Evolutionary conservation across 371 early-diverging fungal genomes (phyloP).

Genomic region (Mortierella sp.): DNA sequence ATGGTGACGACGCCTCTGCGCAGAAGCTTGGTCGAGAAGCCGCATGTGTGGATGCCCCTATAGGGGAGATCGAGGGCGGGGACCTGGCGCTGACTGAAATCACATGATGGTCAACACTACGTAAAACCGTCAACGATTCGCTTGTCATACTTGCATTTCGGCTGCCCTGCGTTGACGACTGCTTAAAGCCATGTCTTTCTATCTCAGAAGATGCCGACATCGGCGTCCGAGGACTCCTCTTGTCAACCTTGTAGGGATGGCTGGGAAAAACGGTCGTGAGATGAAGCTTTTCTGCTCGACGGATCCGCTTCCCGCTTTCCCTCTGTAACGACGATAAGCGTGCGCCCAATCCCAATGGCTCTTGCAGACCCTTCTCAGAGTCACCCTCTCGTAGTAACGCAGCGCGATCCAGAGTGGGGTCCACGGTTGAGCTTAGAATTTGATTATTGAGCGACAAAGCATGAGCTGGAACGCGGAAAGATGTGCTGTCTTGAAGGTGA

Average conservation of each 20-base stretch:
- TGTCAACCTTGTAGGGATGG: not conserved
- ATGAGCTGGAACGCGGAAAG: not conserved
- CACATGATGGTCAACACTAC: not conserved
- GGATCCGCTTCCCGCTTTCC: not conserved
- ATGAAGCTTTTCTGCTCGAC: slow-evolving; percentile 1
- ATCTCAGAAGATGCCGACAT: slow-evolving; percentile 14
- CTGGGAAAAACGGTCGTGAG: not conserved
- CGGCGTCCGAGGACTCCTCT: slow-evolving; percentile 9
- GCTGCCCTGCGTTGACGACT: not conserved
- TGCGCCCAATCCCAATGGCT: no score
- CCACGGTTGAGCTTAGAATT: not conserved
- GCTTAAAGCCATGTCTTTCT: not conserved
- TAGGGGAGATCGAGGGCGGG: not conserved
- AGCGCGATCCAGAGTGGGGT: not conserved
- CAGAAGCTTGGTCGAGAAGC: not conserved
- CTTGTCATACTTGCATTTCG: no score
- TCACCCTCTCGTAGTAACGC: no score
- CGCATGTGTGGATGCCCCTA: not conserved
- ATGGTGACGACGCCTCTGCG: not conserved
- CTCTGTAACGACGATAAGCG: no score
- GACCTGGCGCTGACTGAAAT: not conserved
- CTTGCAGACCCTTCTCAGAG: no score
- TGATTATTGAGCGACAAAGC: not conserved
- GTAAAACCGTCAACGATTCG: no score
- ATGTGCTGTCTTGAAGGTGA: not conserved